Evolutionary conservation across 202 grass and related monocot species (phyloP).

Genomic region (Eragrostis tef): DNA sequence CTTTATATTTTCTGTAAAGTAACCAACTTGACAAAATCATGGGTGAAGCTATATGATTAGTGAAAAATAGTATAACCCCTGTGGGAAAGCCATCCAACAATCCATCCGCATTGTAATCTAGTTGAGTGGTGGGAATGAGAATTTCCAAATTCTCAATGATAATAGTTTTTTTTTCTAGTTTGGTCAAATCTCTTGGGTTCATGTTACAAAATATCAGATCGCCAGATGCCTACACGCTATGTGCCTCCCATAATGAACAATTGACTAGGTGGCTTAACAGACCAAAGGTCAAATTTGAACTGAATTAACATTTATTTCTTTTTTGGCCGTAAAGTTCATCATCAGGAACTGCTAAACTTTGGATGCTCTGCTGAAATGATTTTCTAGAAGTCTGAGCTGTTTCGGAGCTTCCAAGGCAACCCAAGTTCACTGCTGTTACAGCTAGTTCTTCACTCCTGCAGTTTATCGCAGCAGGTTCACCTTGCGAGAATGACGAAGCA

Average conservation of each 20-base stretch:
- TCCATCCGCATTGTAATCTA: neutral
- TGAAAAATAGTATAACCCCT: neutral
- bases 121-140: neutral
- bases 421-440: slow-evolving; percentile 42
- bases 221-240: neutral
- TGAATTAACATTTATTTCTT: too few species aligned
- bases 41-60: neutral
- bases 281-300: neutral
- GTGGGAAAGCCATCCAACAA: neutral
- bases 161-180: neutral
- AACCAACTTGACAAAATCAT: neutral
- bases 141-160: neutral
- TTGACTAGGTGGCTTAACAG: neutral
- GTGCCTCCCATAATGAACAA: neutral
- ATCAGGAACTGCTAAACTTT: slow-evolving; percentile 55
- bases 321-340: too few species aligned
- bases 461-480: slow-evolving; percentile 44
- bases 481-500: slow-evolving; percentile 47
- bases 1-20: neutral
- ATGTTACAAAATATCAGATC: neutral
- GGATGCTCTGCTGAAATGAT: slow-evolving; percentile 46
- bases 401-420: slow-evolving; percentile 46
- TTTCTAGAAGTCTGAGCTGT: slow-evolving; percentile 47
- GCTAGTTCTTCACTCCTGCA: slow-evolving; percentile 52
- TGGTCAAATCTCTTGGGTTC: neutral